Evolutionary conservation across 139 green algal genomes (phyloP).

Genomic region (Chara braunii): DNA sequence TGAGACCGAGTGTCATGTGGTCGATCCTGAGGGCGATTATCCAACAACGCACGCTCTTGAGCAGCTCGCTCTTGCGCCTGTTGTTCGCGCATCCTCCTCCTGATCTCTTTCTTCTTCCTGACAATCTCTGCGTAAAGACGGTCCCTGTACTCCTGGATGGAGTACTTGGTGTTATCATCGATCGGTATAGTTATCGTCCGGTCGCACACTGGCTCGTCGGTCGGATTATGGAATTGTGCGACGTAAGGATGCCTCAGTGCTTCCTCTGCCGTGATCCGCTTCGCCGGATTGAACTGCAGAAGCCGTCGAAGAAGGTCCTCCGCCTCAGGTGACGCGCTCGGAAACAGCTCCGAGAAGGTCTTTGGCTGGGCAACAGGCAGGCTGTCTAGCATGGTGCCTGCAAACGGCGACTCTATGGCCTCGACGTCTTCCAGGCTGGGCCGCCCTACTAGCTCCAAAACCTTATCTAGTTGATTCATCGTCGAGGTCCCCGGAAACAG

Average conservation of each 20-base stretch:
- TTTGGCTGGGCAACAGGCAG: slow-evolving; percentile 47
- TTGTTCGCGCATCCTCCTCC: too few species aligned
- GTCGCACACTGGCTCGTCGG: slow-evolving; percentile 66
- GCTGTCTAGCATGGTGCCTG: slow-evolving; percentile 83
- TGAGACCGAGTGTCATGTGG: too few species aligned
- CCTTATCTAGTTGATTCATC: slow-evolving; percentile 57
- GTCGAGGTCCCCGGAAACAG: slow-evolving; percentile 68
- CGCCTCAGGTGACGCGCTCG: slow-evolving; percentile 62
- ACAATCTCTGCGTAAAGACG: slow-evolving; percentile 82
- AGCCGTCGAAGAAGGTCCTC: slow-evolving; percentile 73
- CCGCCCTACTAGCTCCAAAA: slow-evolving; percentile 22
- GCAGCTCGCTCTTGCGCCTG: too few species aligned
- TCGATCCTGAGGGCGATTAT: too few species aligned
- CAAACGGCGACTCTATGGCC: slow-evolving; percentile 79
- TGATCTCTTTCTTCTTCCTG: slow-evolving; percentile 72
- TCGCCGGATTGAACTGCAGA: slow-evolving; percentile 73
- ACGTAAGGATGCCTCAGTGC: slow-evolving; percentile 91
- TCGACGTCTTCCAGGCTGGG: slow-evolving; percentile 59
- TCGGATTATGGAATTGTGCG: slow-evolving; percentile 81
- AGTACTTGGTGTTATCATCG: slow-evolving; percentile 89
- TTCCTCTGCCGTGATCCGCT: slow-evolving; percentile 71
- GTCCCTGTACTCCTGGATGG: slow-evolving; percentile 62
- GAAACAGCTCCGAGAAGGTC: slow-evolving; percentile 65
- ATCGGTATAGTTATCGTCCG: slow-evolving; percentile 79
- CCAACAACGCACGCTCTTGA: too few species aligned